phyloP scores from a whole-genome alignment of 1,284 basidiomycete species.

The Cryptococcus sp. region DNA sequence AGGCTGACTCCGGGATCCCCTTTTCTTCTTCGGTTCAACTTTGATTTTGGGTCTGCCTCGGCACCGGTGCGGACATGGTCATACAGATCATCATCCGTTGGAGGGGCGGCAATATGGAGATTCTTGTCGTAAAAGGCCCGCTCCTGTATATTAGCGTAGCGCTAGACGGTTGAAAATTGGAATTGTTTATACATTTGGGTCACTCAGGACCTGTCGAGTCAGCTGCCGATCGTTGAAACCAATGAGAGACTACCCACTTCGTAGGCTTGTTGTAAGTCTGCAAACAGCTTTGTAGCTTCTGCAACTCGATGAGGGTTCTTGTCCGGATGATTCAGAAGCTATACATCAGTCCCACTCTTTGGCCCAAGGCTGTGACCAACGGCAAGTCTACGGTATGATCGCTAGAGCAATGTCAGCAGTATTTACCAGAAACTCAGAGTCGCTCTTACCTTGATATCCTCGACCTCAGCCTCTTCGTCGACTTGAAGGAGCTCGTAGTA shows the following conservation, averaged over 20 bases:
- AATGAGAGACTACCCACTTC: slow-evolving; percentile 57
- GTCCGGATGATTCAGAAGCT: slow-evolving; percentile 79
- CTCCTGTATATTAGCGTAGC: slow-evolving; percentile 58
- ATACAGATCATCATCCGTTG: slow-evolving; percentile 78
- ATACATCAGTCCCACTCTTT: neutral
- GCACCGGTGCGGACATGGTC: slow-evolving; percentile 67
- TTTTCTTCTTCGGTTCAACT: slow-evolving; percentile 56
- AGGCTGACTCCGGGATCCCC: slow-evolving; percentile 75
- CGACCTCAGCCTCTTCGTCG: slow-evolving; percentile 70
- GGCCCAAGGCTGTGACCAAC: slow-evolving; percentile 21
- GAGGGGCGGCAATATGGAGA: slow-evolving; percentile 73
- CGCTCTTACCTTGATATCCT: slow-evolving; percentile 75
- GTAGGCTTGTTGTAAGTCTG: slow-evolving; percentile 87
- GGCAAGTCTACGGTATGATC: slow-evolving; percentile 75
- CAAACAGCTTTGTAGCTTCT: slow-evolving; percentile 82
- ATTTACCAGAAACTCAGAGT: too few species aligned
- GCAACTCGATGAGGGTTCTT: slow-evolving; percentile 80
- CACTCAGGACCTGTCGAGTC: slow-evolving; percentile 66
- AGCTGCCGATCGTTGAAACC: neutral
- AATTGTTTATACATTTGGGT: slow-evolving; percentile 67
- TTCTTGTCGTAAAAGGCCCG: slow-evolving; percentile 98
- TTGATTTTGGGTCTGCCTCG: slow-evolving; percentile 47
- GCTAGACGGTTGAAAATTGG: too few species aligned
- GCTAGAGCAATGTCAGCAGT: too few species aligned
- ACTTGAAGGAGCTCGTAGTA: slow-evolving; percentile 79